Evolutionary conservation across 1,139 yeast species (phyloP).

Genomic region (Spencermartinsiella ligniputridi): DNA sequence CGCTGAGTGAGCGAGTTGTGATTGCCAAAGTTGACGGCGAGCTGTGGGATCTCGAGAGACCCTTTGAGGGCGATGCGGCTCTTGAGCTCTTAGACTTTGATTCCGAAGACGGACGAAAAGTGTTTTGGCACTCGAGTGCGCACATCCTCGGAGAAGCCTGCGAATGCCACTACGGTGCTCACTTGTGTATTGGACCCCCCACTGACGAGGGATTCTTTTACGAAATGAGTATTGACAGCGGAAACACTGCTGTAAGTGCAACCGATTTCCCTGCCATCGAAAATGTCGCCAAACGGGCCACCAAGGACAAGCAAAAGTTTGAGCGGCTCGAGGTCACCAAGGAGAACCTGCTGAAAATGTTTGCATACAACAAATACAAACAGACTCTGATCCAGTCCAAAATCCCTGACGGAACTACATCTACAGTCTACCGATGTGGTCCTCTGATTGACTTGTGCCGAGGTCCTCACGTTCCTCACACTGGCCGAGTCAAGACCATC

Average conservation of each 20-base stretch:
- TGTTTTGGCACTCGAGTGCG: conserved; percentile 99
- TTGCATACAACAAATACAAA: conserved; percentile 92
- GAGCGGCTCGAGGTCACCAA: conserved; percentile 91
- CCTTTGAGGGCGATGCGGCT: conserved; percentile 67
- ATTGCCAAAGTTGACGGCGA: conserved; percentile 87
- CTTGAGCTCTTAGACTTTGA: conserved; percentile 80
- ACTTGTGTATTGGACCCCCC: conserved; percentile 92
- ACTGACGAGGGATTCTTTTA: conserved; percentile 97
- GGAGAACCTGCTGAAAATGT: conserved; percentile 89
- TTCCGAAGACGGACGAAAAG: conserved; percentile 84
- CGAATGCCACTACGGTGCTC: conserved; percentile 95
- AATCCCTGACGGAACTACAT: conserved; percentile 92
- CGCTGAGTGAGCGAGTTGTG: conserved; percentile 83
- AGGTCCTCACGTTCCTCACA: conserved; percentile 98
- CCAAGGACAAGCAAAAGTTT: conserved; percentile 93
- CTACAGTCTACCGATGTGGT: conserved; percentile 98
- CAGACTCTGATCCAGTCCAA: conserved; percentile 80
- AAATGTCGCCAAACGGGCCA: conserved; percentile 82
- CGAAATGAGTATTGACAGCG: conserved; percentile 85
- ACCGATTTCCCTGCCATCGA: conserved; percentile 83
- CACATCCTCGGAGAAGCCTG: conserved; percentile 98
- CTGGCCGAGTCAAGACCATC: conserved; percentile 93
- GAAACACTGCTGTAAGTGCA: conserved; percentile 72
- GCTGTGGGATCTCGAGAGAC: conserved; percentile 95
- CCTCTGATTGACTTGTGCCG: conserved; percentile 94